A percentile compares a stretch with the other conserved stretches of the same genome.
phyloP scores from a whole-genome alignment of 257 asterid genomes.

The Paulownia fortunei region DNA sequence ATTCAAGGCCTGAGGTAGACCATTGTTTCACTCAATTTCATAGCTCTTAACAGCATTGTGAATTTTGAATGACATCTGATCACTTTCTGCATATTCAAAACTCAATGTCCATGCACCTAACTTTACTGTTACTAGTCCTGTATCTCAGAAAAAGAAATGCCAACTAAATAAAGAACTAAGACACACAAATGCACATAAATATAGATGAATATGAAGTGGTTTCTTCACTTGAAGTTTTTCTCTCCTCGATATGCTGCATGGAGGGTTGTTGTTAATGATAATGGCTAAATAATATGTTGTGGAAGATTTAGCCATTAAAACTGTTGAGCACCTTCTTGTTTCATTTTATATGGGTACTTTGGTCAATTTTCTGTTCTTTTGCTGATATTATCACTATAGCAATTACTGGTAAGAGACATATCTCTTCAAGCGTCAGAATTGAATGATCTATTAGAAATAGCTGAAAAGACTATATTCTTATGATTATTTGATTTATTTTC shows the following conservation, averaged over 20 bases:
- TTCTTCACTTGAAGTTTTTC: not conserved
- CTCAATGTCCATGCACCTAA: not conserved
- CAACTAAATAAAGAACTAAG: not conserved
- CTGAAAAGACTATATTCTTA: not conserved
- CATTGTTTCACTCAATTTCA: constrained; percentile 18
- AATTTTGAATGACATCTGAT: not conserved
- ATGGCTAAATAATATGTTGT: not conserved
- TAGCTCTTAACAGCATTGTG: not conserved
- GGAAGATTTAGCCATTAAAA: not conserved
- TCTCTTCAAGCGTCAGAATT: not conserved
- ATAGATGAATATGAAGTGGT: not conserved
- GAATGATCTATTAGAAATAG: not conserved
- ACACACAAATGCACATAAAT: not conserved
- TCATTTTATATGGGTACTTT: not conserved
- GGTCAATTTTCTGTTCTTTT: not conserved
- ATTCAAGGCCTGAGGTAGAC: constrained; percentile 89
- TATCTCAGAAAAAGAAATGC: not conserved
- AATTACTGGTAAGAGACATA: not conserved
- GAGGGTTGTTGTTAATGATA: not conserved
- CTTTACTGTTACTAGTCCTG: not conserved
- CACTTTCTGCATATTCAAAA: not conserved
- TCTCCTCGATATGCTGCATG: not conserved
- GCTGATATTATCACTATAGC: not conserved
- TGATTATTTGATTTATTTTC: constrained; percentile 15
- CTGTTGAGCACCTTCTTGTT: not conserved